Evolutionary conservation across 2,329 filamentous ascomycete genomes (phyloP).

Genomic region (Botryotinia calthae): DNA sequence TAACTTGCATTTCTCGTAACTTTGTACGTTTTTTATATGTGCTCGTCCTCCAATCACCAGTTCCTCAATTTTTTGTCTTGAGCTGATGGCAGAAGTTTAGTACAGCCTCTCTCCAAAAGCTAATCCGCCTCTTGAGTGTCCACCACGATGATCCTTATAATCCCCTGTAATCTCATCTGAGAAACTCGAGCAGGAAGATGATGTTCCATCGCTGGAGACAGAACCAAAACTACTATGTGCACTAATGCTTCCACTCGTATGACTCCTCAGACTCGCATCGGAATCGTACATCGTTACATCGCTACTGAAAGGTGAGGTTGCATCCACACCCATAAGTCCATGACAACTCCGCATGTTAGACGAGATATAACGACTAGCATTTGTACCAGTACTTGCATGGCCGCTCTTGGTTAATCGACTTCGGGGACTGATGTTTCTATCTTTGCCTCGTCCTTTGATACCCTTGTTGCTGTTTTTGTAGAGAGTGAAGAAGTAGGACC

Average conservation of each 20-base stretch:
- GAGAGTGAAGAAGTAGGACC: conserved; percentile 79
- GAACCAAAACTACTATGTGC: conserved; percentile 2
- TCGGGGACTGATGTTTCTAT: conserved; percentile 57
- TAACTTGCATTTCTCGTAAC: conserved; percentile 13
- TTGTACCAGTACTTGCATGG: not conserved
- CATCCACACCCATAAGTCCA: conserved; percentile 25
- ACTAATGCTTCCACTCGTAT: conserved; percentile 10
- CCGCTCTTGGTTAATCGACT: not conserved
- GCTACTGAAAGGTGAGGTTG: not conserved
- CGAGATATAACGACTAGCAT: conserved; percentile 6
- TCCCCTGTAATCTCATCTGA: not conserved
- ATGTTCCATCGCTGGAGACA: not conserved
- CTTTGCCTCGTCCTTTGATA: conserved; percentile 92
- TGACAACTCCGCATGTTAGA: conserved; percentile 23
- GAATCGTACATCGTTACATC: conserved; percentile 11
- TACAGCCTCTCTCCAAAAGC: conserved; percentile 47
- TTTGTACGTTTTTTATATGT: conserved; percentile 7
- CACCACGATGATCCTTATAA: not conserved
- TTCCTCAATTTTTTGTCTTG: too few relatives aligned
- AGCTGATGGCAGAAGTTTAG: conserved; percentile 28
- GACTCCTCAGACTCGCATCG: conserved; percentile 26
- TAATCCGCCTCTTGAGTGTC: conserved; percentile 36
- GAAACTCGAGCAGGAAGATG: not conserved
- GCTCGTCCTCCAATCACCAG: not conserved
- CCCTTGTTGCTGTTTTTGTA: conserved; percentile 99